Conservation (phyloP, 441 rosid species). For the Populus tomentosa region DNA sequence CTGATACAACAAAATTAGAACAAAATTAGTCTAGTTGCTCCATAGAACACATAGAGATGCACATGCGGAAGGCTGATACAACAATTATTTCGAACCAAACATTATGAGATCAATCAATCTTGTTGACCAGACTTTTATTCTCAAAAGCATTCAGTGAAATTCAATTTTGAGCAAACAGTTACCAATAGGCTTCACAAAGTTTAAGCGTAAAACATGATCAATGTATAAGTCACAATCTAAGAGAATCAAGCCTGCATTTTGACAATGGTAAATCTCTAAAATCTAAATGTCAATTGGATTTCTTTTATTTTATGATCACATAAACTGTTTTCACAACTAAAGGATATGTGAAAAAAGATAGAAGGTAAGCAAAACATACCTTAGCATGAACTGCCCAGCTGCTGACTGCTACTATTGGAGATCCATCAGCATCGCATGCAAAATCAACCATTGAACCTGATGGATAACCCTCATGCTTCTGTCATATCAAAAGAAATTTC, state of each 20-base stretch:
- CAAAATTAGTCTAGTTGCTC: not conserved
- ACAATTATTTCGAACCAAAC: not conserved
- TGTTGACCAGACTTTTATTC: not conserved
- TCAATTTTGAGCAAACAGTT: not conserved
- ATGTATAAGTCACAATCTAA: not conserved
- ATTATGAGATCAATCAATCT: not conserved
- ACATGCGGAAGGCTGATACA: not conserved
- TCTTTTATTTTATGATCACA: not conserved
- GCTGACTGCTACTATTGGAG: slow-evolving; percentile 78
- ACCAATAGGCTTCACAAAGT: not conserved
- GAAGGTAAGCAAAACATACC: slow-evolving; percentile 35
- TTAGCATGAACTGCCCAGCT: slow-evolving; percentile 77
- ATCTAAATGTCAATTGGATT: not conserved
- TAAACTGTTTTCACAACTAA: not conserved
- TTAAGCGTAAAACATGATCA: not conserved
- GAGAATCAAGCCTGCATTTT: not conserved
- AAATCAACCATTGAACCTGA: slow-evolving; percentile 90
- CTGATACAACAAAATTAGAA: too few relatives aligned
- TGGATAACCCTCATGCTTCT: slow-evolving; percentile 76
- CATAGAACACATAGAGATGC: not conserved
- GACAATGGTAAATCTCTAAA: not conserved
- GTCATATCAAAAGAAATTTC: slow-evolving; percentile 17
- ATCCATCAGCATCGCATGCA: slow-evolving; percentile 82
- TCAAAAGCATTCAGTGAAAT: not conserved
- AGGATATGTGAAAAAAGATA: slow-evolving; percentile 2